Base-by-base conservation (phyloP, 306 rosid genomes). In the Fragaria vesca region DNA sequence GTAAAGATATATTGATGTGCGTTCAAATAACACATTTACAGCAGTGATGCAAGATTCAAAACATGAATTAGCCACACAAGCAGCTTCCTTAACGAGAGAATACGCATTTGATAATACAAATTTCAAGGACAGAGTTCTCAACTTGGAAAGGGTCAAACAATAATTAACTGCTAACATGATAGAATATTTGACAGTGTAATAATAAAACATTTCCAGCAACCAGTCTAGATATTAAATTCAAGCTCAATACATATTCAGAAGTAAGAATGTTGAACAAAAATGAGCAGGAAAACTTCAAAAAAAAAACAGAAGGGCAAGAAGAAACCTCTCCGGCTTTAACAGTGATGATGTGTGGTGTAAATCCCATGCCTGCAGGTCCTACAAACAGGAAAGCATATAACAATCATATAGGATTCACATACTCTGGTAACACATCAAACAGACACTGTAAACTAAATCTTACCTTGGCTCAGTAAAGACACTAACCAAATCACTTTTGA, bases 281-380 rank as follows among this genome's bases (percentile, higher is more conserved):
- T n/a, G 63, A 28, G 48, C n/a, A 28, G 16, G 42, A 58, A 75
- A 24, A 17, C 5, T 32, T 32, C 0, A 42, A 40, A 55, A 72
- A 7, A 52, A 42, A 52, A 38, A 36, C 15, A 52, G 18, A 30
- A 46, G 71, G 78, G 69, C 38, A 69, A 34, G 58, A 43, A 34
- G 50, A 74, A 82, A 85, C 97, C 96, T 93, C 97, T 74, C 96
- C 96, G 32, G 94, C 81, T 76, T 89, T 89, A 55, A 88, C 97
- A 26, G 90, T 83, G 43, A 90, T 84, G 71, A 90, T 83, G 74
- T 93, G 96, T 3, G 93, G 87, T 3, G 86, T 81, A 55, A 89
- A 86, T 21, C 87, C 81, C 61, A 72, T 30, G 20, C 86, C 83
- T 6, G 78, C 83, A 51, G 89, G 72, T 18, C 93, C 96, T 92